These are phyloP conservation scores for Collybia sordida DNA, from an alignment of 768 basidiomycete genomes.

Conservation along the genomic window DNA sequence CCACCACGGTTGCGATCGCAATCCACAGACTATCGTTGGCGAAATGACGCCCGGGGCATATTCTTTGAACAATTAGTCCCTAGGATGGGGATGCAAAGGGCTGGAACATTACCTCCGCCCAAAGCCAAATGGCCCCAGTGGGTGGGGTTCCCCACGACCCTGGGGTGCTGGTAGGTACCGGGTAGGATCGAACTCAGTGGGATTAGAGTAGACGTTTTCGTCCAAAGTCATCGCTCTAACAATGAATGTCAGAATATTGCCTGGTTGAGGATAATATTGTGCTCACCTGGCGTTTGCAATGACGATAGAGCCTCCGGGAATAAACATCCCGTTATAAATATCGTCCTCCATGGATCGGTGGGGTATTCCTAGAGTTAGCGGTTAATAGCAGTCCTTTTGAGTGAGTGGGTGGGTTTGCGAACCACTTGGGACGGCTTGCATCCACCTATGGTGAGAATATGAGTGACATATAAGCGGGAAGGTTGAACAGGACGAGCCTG, in stretches of 20 bases:
- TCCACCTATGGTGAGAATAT: conserved; percentile 10
- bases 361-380: conserved; percentile 11
- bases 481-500: conserved; percentile 1
- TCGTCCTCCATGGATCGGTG: conserved; percentile 11
- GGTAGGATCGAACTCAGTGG: conserved; percentile 21
- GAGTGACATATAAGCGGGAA: neutral
- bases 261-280: neutral
- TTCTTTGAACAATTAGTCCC: conserved; percentile 18
- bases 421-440: conserved; percentile 13
- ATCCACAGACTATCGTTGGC: conserved; percentile 21
- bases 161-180: conserved; percentile 25
- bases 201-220: conserved; percentile 25
- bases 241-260: neutral
- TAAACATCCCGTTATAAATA: conserved; percentile 9
- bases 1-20: conserved; percentile 23
- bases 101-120: conserved; percentile 25
- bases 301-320: conserved; percentile 18
- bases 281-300: conserved; percentile 18
- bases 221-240: conserved; percentile 30
- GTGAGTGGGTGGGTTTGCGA: neutral
- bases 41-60: conserved; percentile 26
- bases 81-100: neutral
- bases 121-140: conserved; percentile 30
- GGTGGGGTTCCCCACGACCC: conserved; percentile 16
- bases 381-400: neutral